Evolutionary conservation across 78 protist species (phyloP).

Genomic region (Diacronema lutheri): DNA sequence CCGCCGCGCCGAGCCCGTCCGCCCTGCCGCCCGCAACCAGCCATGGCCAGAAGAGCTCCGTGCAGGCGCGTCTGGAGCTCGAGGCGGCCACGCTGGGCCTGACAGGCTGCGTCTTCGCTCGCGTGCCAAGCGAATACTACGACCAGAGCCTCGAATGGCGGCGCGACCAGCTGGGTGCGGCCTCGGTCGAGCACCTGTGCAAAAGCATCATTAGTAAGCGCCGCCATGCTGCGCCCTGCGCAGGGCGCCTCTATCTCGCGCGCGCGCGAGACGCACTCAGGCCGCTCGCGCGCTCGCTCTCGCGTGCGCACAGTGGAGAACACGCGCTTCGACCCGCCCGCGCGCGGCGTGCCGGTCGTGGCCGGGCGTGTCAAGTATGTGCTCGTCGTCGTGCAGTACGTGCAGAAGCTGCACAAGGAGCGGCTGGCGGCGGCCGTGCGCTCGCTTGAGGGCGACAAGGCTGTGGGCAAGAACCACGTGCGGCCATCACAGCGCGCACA

Average conservation of each 20-base stretch:
- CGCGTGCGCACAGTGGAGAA: no score
- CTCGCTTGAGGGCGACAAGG: not conserved
- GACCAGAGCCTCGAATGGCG: not conserved
- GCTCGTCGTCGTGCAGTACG: slow-evolving; percentile 10
- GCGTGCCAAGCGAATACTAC: slow-evolving; percentile 11
- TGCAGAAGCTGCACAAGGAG: not conserved
- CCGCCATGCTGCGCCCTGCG: no score
- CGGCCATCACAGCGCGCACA: no score
- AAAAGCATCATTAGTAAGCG: slow-evolving; percentile 7
- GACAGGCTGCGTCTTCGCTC: not conserved
- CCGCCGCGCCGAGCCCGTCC: no score
- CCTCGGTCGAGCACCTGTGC: not conserved
- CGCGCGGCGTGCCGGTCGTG: not conserved
- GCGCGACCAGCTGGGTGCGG: slow-evolving; percentile 3
- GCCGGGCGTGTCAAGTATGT: not conserved
- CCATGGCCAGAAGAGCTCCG: no score
- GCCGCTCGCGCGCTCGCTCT: no score
- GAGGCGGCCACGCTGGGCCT: not conserved
- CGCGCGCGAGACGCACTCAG: no score
- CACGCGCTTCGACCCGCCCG: not conserved
- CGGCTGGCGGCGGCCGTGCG: not conserved
- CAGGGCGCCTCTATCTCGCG: no score
- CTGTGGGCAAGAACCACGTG: not conserved
- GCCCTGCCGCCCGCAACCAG: no score
- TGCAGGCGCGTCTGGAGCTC: not conserved